Conservation (phyloP, 805 yeast genomes). For the Yarrowia deformans region DNA sequence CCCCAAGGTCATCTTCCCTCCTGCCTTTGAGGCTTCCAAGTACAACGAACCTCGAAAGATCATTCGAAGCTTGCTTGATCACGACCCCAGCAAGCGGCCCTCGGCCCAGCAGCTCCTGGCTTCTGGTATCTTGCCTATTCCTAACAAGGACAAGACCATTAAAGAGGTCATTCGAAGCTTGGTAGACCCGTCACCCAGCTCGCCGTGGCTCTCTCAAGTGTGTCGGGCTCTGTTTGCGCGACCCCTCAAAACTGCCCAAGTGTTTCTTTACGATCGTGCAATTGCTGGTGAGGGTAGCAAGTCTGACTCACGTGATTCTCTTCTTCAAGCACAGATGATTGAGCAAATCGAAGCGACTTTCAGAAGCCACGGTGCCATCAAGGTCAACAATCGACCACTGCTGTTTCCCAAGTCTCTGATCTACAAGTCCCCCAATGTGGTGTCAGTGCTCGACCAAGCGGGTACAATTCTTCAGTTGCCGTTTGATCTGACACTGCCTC, state of each 20-base stretch:
- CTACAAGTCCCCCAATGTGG: slow-evolving; percentile 69
- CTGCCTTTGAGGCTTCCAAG: slow-evolving; percentile 62
- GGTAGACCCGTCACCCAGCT: slow-evolving; percentile 73
- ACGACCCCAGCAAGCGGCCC: slow-evolving; percentile 80
- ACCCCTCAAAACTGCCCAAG: slow-evolving; percentile 84
- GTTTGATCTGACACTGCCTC: slow-evolving; percentile 86
- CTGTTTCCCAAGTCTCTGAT: slow-evolving; percentile 85
- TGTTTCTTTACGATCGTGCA: slow-evolving; percentile 72
- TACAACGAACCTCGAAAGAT: slow-evolving; percentile 69
- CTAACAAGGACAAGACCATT: slow-evolving; percentile 87
- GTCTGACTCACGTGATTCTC: slow-evolving; percentile 42
- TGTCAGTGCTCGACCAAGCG: slow-evolving; percentile 80
- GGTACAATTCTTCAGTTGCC: slow-evolving; percentile 91
- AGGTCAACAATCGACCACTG: slow-evolving; percentile 67
- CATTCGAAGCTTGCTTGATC: slow-evolving; percentile 71
- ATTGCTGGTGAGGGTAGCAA: slow-evolving; percentile 42
- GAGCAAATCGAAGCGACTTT: slow-evolving; percentile 69
- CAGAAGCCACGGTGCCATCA: slow-evolving; percentile 84
- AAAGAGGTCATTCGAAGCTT: slow-evolving; percentile 85
- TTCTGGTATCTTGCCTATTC: slow-evolving; percentile 86
- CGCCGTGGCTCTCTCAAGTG: slow-evolving; percentile 94
- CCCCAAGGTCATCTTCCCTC: slow-evolving; percentile 70
- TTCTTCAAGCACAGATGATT: slow-evolving; percentile 66
- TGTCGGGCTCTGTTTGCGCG: slow-evolving; percentile 84
- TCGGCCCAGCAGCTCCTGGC: slow-evolving; percentile 75